phyloP scores from a whole-genome alignment of 2,329 filamentous ascomycete genomes.

The Botrytis cinerea region DNA sequence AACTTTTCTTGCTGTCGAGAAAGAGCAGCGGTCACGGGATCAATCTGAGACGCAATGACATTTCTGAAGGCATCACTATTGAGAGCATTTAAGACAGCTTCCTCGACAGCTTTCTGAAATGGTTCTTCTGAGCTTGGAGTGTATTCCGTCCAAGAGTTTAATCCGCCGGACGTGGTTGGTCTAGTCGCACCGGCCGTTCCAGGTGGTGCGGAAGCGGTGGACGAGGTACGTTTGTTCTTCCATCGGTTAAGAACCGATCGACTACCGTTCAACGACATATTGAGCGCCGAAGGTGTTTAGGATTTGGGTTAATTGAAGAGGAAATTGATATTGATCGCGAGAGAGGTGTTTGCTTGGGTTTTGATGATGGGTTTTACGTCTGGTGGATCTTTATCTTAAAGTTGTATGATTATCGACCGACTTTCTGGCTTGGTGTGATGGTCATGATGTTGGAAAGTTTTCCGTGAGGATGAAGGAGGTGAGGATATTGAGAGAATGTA shows the following conservation, averaged over 20 bases:
- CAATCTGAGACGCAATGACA: conserved; percentile 32
- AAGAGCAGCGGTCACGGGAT: conserved; percentile 28
- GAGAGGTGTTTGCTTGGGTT: neutral
- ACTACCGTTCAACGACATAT: conserved; percentile 28
- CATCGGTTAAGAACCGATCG: conserved; percentile 29
- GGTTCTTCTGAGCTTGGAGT: conserved; percentile 27
- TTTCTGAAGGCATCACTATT: conserved; percentile 31
- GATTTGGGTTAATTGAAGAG: neutral
- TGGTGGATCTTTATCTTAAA: neutral
- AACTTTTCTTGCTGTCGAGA: conserved; percentile 33
- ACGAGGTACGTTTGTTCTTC: conserved; percentile 31
- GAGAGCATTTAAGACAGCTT: conserved; percentile 31
- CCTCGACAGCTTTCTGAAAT: conserved; percentile 30
- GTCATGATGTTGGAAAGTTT: conserved; percentile 21
- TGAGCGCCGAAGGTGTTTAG: neutral
- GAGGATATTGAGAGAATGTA: conserved; percentile 19
- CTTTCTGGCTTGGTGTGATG: conserved; percentile 9
- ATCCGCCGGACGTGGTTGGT: conserved; percentile 27
- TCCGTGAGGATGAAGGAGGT: conserved; percentile 14
- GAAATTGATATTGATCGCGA: neutral
- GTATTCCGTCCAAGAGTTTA: conserved; percentile 23
- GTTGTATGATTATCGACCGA: conserved; percentile 8
- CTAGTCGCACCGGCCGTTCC: conserved; percentile 19
- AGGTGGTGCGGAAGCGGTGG: conserved; percentile 20
- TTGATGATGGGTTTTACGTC: neutral